These are phyloP conservation scores for Scutellaria galericulata DNA, from an alignment of 257 asterid genomes.

Conservation along the genomic window DNA sequence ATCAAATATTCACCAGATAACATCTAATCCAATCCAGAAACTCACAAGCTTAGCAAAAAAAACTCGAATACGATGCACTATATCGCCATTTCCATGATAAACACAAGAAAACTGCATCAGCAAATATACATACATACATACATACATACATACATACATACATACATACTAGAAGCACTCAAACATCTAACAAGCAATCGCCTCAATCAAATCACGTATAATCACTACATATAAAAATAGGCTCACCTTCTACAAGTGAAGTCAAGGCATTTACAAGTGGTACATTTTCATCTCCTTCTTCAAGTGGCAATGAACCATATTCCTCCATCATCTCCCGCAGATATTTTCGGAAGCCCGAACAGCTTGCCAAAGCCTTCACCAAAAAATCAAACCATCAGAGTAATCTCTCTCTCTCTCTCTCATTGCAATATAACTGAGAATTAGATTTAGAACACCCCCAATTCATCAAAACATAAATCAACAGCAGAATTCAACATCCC, in stretches of 20 bases:
- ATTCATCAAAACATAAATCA: background rate
- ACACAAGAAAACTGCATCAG: conserved; percentile 4
- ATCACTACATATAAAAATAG: conserved; percentile 8
- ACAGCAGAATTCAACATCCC: too few species aligned
- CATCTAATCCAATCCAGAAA: background rate
- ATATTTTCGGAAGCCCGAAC: conserved; percentile 62
- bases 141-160: background rate
- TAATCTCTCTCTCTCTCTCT: background rate
- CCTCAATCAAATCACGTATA: conserved; percentile 11
- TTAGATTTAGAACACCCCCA: background rate
- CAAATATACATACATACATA: background rate
- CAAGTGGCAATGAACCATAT: conserved; percentile 46
- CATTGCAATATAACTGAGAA: background rate
- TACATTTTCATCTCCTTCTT: conserved; percentile 48
- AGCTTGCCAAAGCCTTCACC: conserved; percentile 83
- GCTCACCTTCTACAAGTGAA: conserved; percentile 68
- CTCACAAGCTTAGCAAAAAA: too few species aligned
- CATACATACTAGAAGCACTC: background rate
- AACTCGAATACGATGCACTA: background rate
- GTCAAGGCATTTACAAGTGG: conserved; percentile 68
- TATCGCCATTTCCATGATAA: conserved; percentile 19
- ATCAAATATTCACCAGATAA: background rate
- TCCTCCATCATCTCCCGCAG: conserved; percentile 57
- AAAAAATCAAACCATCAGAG: conserved; percentile 22
- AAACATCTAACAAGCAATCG: conserved; percentile 3